Evolutionary conservation across 169 alveolate species (phyloP).

Genomic region (Cryptosporidium parvum): DNA sequence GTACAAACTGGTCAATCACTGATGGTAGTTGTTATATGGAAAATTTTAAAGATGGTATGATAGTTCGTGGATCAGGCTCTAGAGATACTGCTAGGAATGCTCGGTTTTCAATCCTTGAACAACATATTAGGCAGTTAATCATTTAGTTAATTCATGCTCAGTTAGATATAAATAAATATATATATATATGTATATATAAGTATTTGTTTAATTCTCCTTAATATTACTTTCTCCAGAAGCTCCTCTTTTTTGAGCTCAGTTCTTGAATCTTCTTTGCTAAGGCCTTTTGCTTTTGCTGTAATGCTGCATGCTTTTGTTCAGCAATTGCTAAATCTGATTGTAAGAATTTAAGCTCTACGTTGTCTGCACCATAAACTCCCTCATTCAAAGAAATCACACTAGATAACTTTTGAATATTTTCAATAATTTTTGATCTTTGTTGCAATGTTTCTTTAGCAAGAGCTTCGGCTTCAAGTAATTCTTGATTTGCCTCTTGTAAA

Average conservation of each 20-base stretch:
- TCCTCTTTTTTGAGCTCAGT: constrained; percentile 8
- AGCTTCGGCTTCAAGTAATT: constrained; percentile 29
- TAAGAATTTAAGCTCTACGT: constrained; percentile 46
- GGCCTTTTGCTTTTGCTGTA: constrained; percentile 18
- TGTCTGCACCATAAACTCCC: constrained; percentile 38
- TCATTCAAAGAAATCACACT: constrained; percentile 27
- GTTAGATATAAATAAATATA: not conserved
- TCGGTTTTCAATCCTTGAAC: constrained; percentile 70
- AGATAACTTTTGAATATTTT: constrained; percentile 40
- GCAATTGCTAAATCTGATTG: constrained; percentile 68
- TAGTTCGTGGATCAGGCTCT: constrained; percentile 76
- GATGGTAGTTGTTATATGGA: constrained; percentile 74
- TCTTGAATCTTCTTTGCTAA: constrained; percentile 16
- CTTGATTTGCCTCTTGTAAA: constrained; percentile 40
- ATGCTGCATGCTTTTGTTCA: constrained; percentile 51
- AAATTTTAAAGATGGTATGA: constrained; percentile 71
- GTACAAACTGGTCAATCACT: constrained; percentile 64
- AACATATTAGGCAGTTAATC: constrained; percentile 62
- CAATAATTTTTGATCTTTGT: constrained; percentile 49
- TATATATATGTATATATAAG: not conserved
- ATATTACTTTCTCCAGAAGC: constrained; percentile 33
- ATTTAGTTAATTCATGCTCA: constrained; percentile 13
- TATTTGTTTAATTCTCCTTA: not conserved
- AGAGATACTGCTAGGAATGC: constrained; percentile 74
- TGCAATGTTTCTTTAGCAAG: constrained; percentile 40